Base-by-base conservation (phyloP, 2,329 filamentous ascomycete genomes). In the Sporothrix humicola region DNA sequence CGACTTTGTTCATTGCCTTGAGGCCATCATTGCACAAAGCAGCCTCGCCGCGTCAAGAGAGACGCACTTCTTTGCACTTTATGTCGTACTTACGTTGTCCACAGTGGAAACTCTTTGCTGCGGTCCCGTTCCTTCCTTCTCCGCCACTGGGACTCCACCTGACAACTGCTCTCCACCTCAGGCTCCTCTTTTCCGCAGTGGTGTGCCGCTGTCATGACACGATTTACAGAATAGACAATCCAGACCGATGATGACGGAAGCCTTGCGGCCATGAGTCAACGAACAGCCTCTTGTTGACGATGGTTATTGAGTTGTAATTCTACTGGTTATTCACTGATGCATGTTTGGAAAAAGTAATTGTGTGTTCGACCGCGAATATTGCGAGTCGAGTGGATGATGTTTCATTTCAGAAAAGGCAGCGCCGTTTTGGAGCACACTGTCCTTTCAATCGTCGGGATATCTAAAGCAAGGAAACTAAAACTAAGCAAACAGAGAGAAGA, bases 381-480 rank as follows among this genome's bases (percentile, higher is more conserved):
- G 52, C 52, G 69, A 17, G 17, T 59, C 69, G 54, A 48, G 37
- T 26, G 50, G 37, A 12, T 20, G 17, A 13, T 58, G 50, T 59
- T 72, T 54, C 66, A 69, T 69, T 69, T 26, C 46, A 65, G 46
- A 52, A 52, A 54, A 56, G 48, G 48, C 48, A 69, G 46, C 17
- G 31, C 17, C 44, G 9, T 23, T 2, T 7, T 31, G 54, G 12
- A 15, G 54, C 9, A 44, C 26, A 23, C 48, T 56, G 26, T 52
- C 26, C 23, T 37, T 31, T 69, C 20, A 12, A 15, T 54, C 66
- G 48, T 42, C 66, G 48, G 61, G 71, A 65, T 72, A 72, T 72
- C 71, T 59, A 59, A 61, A 72, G 58, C 71, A 66, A 66, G 46
- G 8, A 69, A 26, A 71, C 52, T 46, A 69, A 73, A 73, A 73